Conservation (phyloP, 805 yeast species). For the Saccharomycopsis malanga region DNA sequence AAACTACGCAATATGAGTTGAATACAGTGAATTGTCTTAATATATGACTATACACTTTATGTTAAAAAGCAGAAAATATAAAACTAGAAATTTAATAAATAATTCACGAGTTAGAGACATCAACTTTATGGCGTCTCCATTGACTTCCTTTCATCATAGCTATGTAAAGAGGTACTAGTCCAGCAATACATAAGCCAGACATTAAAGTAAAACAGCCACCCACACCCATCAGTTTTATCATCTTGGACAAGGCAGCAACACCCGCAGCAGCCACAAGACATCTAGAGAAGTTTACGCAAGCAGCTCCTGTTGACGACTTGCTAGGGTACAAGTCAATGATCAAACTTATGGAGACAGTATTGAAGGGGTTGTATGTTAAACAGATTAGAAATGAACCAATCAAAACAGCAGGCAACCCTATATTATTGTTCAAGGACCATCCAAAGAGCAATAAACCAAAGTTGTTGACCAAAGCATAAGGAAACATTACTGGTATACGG, state of each 20-base stretch:
- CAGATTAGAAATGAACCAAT: conserved; percentile 31
- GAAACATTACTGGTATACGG: conserved; percentile 6
- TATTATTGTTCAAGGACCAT: conserved; percentile 55
- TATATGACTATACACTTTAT: too few species aligned
- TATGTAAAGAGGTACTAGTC: conserved; percentile 12
- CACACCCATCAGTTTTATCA: conserved; percentile 48
- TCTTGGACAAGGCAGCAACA: conserved; percentile 55
- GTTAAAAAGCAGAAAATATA: too few species aligned
- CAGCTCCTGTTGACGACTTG: conserved; percentile 64
- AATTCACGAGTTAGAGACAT: too few species aligned
- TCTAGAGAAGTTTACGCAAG: conserved; percentile 63
- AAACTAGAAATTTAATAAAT: too few species aligned
- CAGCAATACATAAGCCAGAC: conserved; percentile 39
- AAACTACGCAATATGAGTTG: too few species aligned
- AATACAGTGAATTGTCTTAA: too few species aligned
- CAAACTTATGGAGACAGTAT: not conserved
- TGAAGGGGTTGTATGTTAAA: not conserved
- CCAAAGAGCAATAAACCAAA: conserved; percentile 47
- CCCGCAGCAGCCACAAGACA: conserved; percentile 69
- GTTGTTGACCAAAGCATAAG: conserved; percentile 7
- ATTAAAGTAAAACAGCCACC: conserved; percentile 79
- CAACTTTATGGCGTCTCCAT: not conserved
- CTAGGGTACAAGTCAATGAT: conserved; percentile 36
- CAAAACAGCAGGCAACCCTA: conserved; percentile 47
- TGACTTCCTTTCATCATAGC: not conserved